Base-by-base conservation (phyloP, 441 rosid species). In the Mallotus japonicus region DNA sequence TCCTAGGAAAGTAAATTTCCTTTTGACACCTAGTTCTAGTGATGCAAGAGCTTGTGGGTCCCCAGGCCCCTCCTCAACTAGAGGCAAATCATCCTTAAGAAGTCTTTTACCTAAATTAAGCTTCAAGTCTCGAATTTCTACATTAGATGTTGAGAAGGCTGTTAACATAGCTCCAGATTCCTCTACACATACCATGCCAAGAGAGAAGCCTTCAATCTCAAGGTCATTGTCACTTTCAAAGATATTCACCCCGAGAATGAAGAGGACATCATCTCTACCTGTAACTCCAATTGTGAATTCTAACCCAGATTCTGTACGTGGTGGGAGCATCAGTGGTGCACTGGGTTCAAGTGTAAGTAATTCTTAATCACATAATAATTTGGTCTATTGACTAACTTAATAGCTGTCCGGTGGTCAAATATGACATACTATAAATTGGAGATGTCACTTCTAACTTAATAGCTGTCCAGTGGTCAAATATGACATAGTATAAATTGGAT, bases 181-280 rank as follows among this genome's bases (percentile, higher is more conserved):
- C 78, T 82, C 89, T 28, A 28, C 32, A 42, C 72, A 84, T 67
- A 67, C 80, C 40, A 67, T 71, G 17, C 78, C 74, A 62, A 83
- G 78, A 67, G 97, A 88, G 74, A 92, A 87, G 78, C 87, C 90
- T 56, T 87, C 87, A 2, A 88, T 91, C 63, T 77, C 95, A 15
- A 92, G 97, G 79, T 91, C 99, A 12, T 69, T 90, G 73, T 95
- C 97, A 24, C 86, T 95, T 60, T 71, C 96, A 4, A 93, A 91
- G 87, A 65, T 91, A 37, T 95, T 95, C 83, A 85, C 92, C 70
- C 97, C 99, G 49, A 78, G 88, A 85, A 91, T 91, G 72, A 88
- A 84, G 71, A 85, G 93, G 82, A 84, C 97, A 55, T 91, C 97
- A 10, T 95, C 98, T 6, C 82, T 95, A 17, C 99, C 99, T 46